Evolutionary conservation across 2,329 filamentous ascomycete genomes (phyloP).

Genomic region (Helotiales sp.): DNA sequence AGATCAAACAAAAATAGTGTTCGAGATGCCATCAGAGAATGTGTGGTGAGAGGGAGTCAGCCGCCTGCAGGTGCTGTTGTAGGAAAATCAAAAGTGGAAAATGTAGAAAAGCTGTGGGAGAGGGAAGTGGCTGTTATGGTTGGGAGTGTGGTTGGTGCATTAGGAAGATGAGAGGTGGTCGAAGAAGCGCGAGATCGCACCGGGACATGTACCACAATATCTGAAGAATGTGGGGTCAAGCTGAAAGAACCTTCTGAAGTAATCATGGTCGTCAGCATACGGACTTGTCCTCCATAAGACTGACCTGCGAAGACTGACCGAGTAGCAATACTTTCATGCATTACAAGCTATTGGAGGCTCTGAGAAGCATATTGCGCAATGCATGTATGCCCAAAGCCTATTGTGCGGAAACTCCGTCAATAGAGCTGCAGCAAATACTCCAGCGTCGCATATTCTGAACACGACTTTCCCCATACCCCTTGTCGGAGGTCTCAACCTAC

Average conservation of each 20-base stretch:
- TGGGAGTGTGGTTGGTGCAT: conserved; percentile 64
- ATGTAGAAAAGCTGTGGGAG: conserved; percentile 67
- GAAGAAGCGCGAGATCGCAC: too few relatives aligned
- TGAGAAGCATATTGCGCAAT: too few relatives aligned
- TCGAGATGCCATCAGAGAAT: conserved; percentile 75
- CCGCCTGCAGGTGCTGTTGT: conserved; percentile 58
- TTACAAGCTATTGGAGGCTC: too few relatives aligned
- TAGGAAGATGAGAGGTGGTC: conserved; percentile 29
- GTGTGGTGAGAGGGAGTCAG: conserved; percentile 76
- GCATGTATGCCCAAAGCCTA: too few relatives aligned
- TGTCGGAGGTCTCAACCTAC: not conserved
- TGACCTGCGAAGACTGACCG: too few relatives aligned
- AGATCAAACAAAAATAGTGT: conserved; percentile 73
- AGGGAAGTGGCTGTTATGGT: conserved; percentile 95
- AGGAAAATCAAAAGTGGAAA: conserved; percentile 66
- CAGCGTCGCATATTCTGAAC: not conserved
- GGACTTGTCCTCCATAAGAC: too few relatives aligned
- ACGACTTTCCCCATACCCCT: not conserved
- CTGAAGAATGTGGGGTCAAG: too few relatives aligned
- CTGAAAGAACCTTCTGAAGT: too few relatives aligned
- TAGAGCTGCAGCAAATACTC: not conserved
- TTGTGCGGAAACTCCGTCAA: too few relatives aligned
- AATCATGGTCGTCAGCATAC: too few relatives aligned
- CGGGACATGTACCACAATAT: too few relatives aligned
- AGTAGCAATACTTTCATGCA: too few relatives aligned